Evolutionary conservation across 2,329 filamentous ascomycete genomes (phyloP).

Genomic region (Talaromyces sp.): DNA sequence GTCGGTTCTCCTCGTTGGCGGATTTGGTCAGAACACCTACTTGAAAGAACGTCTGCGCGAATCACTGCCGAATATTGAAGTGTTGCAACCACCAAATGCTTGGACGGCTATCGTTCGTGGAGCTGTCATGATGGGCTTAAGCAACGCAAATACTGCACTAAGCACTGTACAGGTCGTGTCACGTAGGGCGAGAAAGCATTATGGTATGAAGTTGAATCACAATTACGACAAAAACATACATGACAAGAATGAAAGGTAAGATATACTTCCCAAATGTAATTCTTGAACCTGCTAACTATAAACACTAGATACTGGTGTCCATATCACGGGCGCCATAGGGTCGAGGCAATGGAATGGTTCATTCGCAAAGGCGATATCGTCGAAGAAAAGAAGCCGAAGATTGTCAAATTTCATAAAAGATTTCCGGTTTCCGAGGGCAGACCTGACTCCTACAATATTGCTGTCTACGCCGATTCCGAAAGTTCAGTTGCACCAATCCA

Average conservation of each 20-base stretch:
- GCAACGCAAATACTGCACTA: background rate
- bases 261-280: background rate
- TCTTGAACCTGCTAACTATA: background rate
- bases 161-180: background rate
- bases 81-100: slow-evolving; percentile 1
- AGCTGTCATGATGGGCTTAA: slow-evolving; percentile 5
- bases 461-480: background rate
- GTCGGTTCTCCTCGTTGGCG: background rate
- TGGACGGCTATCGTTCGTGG: background rate
- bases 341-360: background rate
- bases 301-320: background rate
- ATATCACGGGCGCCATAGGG: background rate
- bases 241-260: background rate
- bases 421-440: background rate
- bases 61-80: background rate
- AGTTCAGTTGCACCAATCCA: background rate
- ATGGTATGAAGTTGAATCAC: slow-evolving; percentile 3
- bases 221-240: background rate
- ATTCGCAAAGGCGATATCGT: background rate
- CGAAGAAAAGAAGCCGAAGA: background rate
- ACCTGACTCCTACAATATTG: background rate
- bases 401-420: background rate
- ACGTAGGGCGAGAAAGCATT: background rate
- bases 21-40: background rate
- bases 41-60: background rate